Percentiles rank a stretch among this genome's conserved stretches.
phyloP scores from a whole-genome alignment of 2,329 filamentous ascomycete genomes.

The Clarireedia homoeocarpa region DNA sequence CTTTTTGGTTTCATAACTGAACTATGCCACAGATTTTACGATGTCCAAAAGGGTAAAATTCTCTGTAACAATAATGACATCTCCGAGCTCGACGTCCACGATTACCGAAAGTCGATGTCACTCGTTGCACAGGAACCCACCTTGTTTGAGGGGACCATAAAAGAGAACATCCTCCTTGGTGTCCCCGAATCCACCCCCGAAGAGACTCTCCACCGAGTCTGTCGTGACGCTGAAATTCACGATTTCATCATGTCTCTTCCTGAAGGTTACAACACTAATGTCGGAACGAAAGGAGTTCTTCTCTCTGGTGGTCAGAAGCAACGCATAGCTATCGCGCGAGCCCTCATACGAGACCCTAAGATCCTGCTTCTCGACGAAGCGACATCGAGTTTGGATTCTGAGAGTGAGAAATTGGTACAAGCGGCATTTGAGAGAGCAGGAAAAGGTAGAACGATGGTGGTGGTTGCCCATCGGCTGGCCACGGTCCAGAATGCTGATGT shows the following conservation, averaged over 20 bases:
- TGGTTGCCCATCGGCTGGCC: slow-evolving; percentile 69
- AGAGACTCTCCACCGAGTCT: slow-evolving; percentile 38
- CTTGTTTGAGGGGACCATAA: slow-evolving; percentile 53
- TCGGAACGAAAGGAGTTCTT: background rate
- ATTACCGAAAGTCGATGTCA: slow-evolving; percentile 57
- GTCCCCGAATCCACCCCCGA: slow-evolving; percentile 37
- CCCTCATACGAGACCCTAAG: slow-evolving; percentile 42
- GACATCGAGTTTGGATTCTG: slow-evolving; percentile 47
- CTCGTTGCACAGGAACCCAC: slow-evolving; percentile 70
- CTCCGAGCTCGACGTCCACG: slow-evolving; percentile 46
- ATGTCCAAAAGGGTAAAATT: slow-evolving; percentile 55
- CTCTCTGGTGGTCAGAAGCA: slow-evolving; percentile 49
- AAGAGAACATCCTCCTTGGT: slow-evolving; percentile 63
- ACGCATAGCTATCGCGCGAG: slow-evolving; percentile 46
- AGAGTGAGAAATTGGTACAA: slow-evolving; percentile 52
- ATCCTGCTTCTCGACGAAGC: slow-evolving; percentile 53
- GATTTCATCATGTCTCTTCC: slow-evolving; percentile 28
- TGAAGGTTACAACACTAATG: slow-evolving; percentile 36
- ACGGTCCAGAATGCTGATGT: slow-evolving; percentile 63
- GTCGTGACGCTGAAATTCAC: slow-evolving; percentile 43
- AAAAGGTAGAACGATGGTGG: slow-evolving; percentile 62
- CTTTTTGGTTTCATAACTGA: background rate
- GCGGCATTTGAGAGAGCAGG: slow-evolving; percentile 58
- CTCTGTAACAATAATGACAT: slow-evolving; percentile 57
- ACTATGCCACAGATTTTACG: slow-evolving; percentile 51